Base-by-base conservation (phyloP, 805 yeast species). In the Ogataea ramenticola region DNA sequence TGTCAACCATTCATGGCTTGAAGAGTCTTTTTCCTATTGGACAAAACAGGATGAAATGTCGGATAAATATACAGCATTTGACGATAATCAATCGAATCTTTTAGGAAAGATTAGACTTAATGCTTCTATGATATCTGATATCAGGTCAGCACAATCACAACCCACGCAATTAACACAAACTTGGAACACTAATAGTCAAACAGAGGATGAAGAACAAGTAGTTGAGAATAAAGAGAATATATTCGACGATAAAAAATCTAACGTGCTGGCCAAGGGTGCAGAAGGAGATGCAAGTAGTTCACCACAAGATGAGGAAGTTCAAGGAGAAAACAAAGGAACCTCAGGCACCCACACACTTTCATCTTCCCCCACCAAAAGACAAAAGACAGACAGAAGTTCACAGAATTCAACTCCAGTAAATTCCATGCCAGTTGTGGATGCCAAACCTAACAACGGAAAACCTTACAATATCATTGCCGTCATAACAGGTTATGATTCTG, bases 1-100 rank as follows among this genome's bases (percentile, higher is more conserved):
- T 2, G 80, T 86, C 1, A 89, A 85, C 55, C 96, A 88, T 61
- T 56, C 81, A 14, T 91, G 99, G 99, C 62, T 91, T 14, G 98
- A 91, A 56, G 90, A 86, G 43, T 75, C 88, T 36, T 91, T 72
- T 49, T 67, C 74, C 0, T 61, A 71, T 39, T 85, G 93, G 90
- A 65, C 63, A 41, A 50, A 70, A 5, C 71, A 74, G 50, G 77
- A 79, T 37, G 71, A 61, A 4, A 52, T 64, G 0, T 55, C 60
- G 15, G 68, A 75, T 3, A 67, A 75, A 29, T 27, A 37, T n/a
- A 4, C 33, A 12, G 7, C 4, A 16, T 26, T 21, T 9, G 15
- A 5, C 21, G 10, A 14, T 11, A 19, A 36, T 22, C 2, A 14
- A 9, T 3, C 26, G 10, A 5, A n/a, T 3, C 32, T 21, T 2